Evolutionary conservation across 2,329 filamentous ascomycete species (phyloP).

Genomic region (Sporothrix luriei): DNA sequence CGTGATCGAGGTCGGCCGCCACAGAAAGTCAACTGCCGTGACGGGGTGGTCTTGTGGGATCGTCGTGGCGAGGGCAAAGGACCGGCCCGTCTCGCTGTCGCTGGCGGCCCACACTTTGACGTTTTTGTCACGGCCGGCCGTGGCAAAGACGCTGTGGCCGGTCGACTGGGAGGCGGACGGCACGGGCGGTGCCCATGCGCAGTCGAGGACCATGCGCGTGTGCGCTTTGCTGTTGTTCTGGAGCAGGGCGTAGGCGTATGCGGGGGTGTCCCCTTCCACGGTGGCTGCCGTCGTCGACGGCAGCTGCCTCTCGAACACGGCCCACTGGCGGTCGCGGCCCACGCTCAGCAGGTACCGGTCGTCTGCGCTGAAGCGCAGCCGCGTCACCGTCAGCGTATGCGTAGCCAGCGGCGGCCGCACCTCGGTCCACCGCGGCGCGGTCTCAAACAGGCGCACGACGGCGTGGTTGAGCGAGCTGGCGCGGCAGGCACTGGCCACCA

Average conservation of each 20-base stretch:
- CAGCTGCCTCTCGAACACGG: slow-evolving; percentile 66
- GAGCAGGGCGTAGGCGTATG: slow-evolving; percentile 58
- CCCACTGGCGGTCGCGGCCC: slow-evolving; percentile 89
- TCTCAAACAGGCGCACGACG: slow-evolving; percentile 89
- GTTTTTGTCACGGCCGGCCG: slow-evolving; percentile 84
- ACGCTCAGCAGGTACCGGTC: slow-evolving; percentile 80
- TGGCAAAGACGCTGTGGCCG: slow-evolving; percentile 66
- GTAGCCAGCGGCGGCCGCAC: slow-evolving; percentile 78
- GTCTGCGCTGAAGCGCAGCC: slow-evolving; percentile 70
- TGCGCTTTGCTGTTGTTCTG: slow-evolving; percentile 81
- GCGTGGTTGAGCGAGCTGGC: slow-evolving; percentile 93
- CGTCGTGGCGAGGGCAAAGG: slow-evolving; percentile 57
- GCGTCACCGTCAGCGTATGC: slow-evolving; percentile 83
- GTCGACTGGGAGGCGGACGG: slow-evolving; percentile 44
- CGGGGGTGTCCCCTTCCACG: not conserved
- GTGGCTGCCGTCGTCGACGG: slow-evolving; percentile 35
- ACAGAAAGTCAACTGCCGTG: slow-evolving; percentile 70
- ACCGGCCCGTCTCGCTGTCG: slow-evolving; percentile 38
- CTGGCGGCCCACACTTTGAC: slow-evolving; percentile 68
- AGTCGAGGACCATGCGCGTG: slow-evolving; percentile 87
- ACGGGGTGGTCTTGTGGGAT: slow-evolving; percentile 62
- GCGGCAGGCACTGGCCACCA: slow-evolving; percentile 90
- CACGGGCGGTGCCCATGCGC: slow-evolving; percentile 68
- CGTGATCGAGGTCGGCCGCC: slow-evolving; percentile 39
- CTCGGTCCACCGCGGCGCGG: slow-evolving; percentile 79